A percentile compares a stretch with the other conserved stretches of the same genome.
Conservation (phyloP, 768 basidiomycete genomes). For the Melanogaster broomeanus region DNA sequence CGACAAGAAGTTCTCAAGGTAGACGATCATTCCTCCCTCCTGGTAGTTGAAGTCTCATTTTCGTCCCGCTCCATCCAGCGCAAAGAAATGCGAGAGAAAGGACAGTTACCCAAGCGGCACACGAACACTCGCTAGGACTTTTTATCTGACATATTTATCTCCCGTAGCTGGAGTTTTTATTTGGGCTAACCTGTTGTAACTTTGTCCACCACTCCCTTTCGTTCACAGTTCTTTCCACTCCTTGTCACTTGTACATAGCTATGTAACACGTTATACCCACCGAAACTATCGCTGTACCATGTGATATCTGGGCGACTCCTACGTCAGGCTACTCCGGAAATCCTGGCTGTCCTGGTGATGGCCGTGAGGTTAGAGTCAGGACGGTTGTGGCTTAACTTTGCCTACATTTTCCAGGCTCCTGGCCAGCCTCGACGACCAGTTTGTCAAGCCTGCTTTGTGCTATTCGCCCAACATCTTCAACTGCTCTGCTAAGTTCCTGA, state of each 20-base stretch:
- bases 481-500: constrained; percentile 68
- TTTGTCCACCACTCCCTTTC: not conserved
- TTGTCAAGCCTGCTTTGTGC: constrained; percentile 66
- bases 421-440: constrained; percentile 4
- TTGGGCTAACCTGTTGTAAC: constrained; percentile 29
- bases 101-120: constrained; percentile 21
- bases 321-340: not conserved
- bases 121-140: constrained; percentile 12
- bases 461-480: constrained; percentile 73
- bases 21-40: constrained; percentile 13
- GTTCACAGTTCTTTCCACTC: not conserved
- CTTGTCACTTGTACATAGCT: constrained; percentile 12
- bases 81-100: constrained; percentile 28
- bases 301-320: constrained; percentile 5
- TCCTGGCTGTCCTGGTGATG: too few relatives aligned
- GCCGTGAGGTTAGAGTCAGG: not conserved
- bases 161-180: constrained; percentile 18
- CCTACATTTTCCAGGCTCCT: not conserved
- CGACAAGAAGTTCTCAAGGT: constrained; percentile 54
- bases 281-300: constrained; percentile 15
- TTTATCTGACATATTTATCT: constrained; percentile 37
- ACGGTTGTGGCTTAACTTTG: not conserved
- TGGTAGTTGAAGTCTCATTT: constrained; percentile 7
- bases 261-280: constrained; percentile 3
- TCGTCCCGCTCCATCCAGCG: constrained; percentile 21